Evolutionary conservation across 1,139 yeast species (phyloP).

Genomic region (Diutina sp.): DNA sequence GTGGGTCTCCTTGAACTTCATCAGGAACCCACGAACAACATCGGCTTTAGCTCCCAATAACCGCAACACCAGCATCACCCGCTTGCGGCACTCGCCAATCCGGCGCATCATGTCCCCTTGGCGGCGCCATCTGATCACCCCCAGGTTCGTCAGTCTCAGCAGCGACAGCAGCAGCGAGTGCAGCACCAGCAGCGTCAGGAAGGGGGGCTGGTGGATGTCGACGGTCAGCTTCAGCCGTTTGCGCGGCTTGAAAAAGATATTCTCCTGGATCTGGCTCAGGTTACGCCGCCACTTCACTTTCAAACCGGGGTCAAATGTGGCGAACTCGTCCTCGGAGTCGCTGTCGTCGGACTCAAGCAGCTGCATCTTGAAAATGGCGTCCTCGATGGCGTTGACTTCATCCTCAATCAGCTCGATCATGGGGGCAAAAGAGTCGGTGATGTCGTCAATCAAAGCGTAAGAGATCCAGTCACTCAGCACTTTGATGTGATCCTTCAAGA

Average conservation of each 20-base stretch:
- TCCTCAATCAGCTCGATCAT: slow-evolving; percentile 88
- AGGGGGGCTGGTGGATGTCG: slow-evolving; percentile 11
- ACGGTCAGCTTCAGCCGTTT: slow-evolving; percentile 28
- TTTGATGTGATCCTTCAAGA: slow-evolving; percentile 75
- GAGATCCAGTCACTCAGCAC: slow-evolving; percentile 96
- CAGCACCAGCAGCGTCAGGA: slow-evolving; percentile 3
- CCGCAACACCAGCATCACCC: slow-evolving; percentile 84
- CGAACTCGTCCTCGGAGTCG: slow-evolving; percentile 22
- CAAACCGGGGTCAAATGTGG: neutral
- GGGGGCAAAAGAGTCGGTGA: slow-evolving; percentile 95
- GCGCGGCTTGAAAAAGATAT: slow-evolving; percentile 17
- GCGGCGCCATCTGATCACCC: slow-evolving; percentile 67
- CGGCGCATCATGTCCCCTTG: slow-evolving; percentile 91
- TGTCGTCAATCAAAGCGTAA: slow-evolving; percentile 91
- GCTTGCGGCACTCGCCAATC: slow-evolving; percentile 88
- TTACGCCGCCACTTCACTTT: neutral
- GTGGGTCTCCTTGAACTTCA: slow-evolving; percentile 53
- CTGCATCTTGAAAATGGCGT: slow-evolving; percentile 78
- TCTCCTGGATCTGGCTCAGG: neutral
- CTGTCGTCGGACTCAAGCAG: slow-evolving; percentile 39
- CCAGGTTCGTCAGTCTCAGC: slow-evolving; percentile 19
- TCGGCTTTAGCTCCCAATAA: slow-evolving; percentile 88
- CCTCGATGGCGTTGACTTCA: slow-evolving; percentile 87
- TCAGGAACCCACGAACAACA: slow-evolving; percentile 88
- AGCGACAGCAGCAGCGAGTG: neutral